phyloP scores from a whole-genome alignment of 2,329 filamentous ascomycete species.

The Cercospora citrullina region DNA sequence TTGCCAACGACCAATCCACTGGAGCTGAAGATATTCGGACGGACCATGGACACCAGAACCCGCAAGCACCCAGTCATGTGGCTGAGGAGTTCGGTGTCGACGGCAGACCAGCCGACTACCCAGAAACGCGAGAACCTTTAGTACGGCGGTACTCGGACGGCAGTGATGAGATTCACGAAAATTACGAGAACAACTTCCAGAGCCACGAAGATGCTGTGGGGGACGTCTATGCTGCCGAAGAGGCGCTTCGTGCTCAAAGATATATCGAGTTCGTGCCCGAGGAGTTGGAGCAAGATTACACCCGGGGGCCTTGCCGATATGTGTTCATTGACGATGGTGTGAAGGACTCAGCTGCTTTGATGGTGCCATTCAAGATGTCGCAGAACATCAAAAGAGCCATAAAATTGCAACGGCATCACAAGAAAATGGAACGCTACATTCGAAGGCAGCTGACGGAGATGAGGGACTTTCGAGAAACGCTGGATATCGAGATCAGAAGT shows the following conservation, averaged over 20 bases:
- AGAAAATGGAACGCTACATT: not conserved
- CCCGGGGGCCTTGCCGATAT: not conserved
- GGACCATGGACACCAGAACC: not conserved
- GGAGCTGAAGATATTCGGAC: not conserved
- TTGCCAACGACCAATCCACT: not conserved
- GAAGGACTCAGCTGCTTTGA: not conserved
- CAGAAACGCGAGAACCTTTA: not conserved
- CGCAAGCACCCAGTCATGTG: not conserved
- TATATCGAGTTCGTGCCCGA: slow-evolving; percentile 2
- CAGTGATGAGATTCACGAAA: not conserved
- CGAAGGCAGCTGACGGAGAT: slow-evolving; percentile 1
- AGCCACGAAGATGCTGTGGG: not conserved
- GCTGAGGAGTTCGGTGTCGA: not conserved
- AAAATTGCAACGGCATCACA: not conserved
- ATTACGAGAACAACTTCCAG: not conserved
- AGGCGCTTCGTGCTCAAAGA: not conserved
- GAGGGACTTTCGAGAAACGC: not conserved
- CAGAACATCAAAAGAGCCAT: slow-evolving; percentile 1
- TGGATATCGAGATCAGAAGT: slow-evolving; percentile 8
- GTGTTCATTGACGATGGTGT: slow-evolving; percentile 8
- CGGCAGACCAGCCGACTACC: not conserved
- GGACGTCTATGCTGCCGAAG: not conserved
- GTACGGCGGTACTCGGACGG: not conserved
- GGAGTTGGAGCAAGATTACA: slow-evolving; percentile 11
- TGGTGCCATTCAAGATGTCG: slow-evolving; percentile 12